Base-by-base conservation (phyloP, 2,329 filamentous ascomycete genomes). In the Seiridium cupressi region DNA sequence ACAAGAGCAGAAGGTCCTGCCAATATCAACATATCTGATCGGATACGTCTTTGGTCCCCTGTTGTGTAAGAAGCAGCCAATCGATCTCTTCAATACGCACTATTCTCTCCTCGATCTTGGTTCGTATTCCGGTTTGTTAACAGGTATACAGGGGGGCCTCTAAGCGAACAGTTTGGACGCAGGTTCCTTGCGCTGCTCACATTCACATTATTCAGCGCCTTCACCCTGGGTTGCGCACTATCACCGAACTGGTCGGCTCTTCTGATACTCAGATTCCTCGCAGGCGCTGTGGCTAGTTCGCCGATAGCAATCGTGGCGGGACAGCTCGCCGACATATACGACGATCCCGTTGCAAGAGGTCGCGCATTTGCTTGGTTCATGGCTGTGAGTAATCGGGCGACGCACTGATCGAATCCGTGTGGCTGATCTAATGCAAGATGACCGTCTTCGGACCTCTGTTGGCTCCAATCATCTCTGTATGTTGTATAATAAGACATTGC, bases 391-490 rank as follows among this genome's bases (percentile, higher is more conserved):
- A 2, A 6, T 44, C 36, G 13, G 13, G 18, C 32, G 26, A 35
- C 6, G 13, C 4, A n/a, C 6, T 42, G 1, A 38, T 34, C 26
- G n/a, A 5, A 11, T 13, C 36, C 55, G 42, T 40, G 42, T 10
- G 3, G 13, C 31, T n/a, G 35, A 26, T 6, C 13, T 13, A 2
- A 46, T 35, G 53, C 34, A 62, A 84, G 81, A 80, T 81, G 11
- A 91, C 89, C 3, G 81, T 84, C 0, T 85, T 85, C 49, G 89
- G 89, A 0, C 89, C 87, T 0, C 79, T 91, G n/a, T 72, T 88
- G 2, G 85, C 86, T 1, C 89, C 89, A 3, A 83, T 89, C 13
- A 79, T 89, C 31, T 86, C 85, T 2, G 60, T 61, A 26, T 35
- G 55, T 38, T 8, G 5, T 26, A 13, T 42, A 11, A 36, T 44